Conservation (phyloP, 2,329 filamentous ascomycete genomes). For the Diaporthe eres region DNA sequence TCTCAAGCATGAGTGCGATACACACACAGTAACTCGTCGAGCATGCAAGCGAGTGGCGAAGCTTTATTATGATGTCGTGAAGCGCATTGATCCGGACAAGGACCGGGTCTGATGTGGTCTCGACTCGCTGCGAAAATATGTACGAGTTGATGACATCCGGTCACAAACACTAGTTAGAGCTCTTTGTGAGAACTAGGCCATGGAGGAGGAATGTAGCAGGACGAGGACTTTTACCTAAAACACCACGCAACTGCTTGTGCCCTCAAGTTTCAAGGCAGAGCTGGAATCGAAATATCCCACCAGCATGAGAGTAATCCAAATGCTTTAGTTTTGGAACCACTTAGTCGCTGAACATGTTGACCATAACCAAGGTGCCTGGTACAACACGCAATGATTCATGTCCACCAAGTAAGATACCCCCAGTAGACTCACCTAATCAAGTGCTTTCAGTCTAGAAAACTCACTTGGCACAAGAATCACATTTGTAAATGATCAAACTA, state of each 20-base stretch:
- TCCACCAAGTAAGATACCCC: no score
- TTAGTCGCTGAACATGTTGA: background rate
- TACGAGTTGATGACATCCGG: no score
- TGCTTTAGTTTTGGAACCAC: no score
- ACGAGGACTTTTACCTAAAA: background rate
- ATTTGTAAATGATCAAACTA: no score
- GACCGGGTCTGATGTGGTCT: background rate
- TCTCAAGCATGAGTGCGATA: background rate
- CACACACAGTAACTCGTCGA: background rate
- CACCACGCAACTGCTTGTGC: background rate
- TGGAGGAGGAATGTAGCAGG: no score
- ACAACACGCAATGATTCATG: no score
- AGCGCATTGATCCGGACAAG: background rate
- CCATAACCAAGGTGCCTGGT: no score
- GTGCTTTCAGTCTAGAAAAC: no score
- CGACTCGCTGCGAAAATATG: background rate
- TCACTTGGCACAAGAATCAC: no score
- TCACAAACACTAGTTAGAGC: no score
- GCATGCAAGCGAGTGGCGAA: background rate
- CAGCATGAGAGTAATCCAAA: background rate
- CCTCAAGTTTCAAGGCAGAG: background rate
- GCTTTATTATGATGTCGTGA: background rate
- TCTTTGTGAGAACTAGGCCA: background rate
- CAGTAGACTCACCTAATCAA: no score
- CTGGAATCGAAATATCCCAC: no score